Evolutionary conservation across 106 monocot species (phyloP).

Genomic region (Allium fistulosum): DNA sequence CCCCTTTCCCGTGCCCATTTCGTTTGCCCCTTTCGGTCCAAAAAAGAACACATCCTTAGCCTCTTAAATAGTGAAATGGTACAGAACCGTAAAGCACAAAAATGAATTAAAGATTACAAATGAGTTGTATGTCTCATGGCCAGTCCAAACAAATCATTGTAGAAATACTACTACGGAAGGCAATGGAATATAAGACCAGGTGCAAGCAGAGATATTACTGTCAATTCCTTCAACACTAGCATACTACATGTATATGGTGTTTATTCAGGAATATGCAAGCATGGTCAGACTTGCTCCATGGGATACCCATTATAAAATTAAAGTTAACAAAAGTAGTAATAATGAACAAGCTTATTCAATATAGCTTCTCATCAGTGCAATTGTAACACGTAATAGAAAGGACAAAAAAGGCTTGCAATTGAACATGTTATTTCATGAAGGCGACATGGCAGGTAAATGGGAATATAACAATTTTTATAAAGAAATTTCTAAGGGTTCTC

Average conservation of each 20-base stretch:
- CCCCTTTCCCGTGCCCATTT: too few species aligned
- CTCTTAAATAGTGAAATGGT: too few species aligned
- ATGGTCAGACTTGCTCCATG: background rate
- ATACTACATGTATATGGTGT: background rate
- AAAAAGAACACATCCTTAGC: too few species aligned
- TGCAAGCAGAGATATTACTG: constrained; percentile 7
- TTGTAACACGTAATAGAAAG: background rate
- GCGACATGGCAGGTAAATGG: background rate
- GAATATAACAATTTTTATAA: background rate
- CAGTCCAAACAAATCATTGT: constrained; percentile 16
- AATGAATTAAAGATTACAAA: too few species aligned
- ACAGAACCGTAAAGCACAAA: too few species aligned
- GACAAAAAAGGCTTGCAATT: background rate
- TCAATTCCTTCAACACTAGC: background rate
- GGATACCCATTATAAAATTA: too few species aligned
- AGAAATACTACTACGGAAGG: constrained; percentile 11
- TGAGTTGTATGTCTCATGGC: constrained; percentile 14
- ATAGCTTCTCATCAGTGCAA: background rate
- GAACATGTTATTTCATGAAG: background rate
- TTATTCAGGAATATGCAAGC: constrained; percentile 4
- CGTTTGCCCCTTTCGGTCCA: too few species aligned
- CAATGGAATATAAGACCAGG: constrained; percentile 22
- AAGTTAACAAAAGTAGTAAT: background rate
- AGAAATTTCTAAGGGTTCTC: background rate
- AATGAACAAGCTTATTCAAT: background rate